A percentile compares a stretch with the other conserved stretches of the same genome.
phyloP scores from a whole-genome alignment of 225 moss, liverwort and hornwort species.

The Rhytidiadelphus loreus region DNA sequence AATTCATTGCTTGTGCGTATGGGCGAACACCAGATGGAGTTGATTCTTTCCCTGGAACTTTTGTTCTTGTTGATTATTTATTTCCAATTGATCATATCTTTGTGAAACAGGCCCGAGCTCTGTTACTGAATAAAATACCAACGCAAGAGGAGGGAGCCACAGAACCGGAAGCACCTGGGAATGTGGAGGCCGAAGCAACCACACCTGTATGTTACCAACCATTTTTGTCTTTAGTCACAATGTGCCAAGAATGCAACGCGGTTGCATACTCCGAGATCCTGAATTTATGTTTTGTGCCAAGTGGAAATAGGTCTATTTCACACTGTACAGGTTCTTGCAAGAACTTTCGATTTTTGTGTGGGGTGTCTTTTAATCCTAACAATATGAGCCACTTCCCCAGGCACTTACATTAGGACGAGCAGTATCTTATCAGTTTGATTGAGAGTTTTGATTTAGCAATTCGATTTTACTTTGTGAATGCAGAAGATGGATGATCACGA shows the following conservation, averaged over 20 bases:
- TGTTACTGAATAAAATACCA: conserved; percentile 25
- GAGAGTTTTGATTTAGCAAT: not conserved
- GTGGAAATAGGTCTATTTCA: not conserved
- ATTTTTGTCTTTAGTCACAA: not conserved
- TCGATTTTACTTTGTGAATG: not conserved
- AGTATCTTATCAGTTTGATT: not conserved
- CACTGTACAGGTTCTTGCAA: not conserved
- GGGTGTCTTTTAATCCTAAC: not conserved
- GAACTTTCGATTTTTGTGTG: not conserved
- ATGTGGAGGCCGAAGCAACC: not conserved
- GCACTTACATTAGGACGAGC: not conserved
- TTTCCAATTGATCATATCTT: not conserved
- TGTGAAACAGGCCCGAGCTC: conserved; percentile 38
- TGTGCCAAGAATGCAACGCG: not conserved
- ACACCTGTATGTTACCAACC: not conserved
- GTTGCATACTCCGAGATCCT: not conserved
- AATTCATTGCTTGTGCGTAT: not conserved
- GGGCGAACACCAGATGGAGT: not conserved
- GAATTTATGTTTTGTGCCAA: not conserved
- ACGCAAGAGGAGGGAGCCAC: conserved; percentile 7
- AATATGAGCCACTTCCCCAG: not conserved
- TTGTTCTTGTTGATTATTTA: not conserved
- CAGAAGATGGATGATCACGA: conserved; percentile 40
- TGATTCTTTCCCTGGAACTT: not conserved
- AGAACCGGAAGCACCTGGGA: not conserved